These are phyloP conservation scores for Chenopodium quinoa DNA, from an alignment of 148 eudicot species.

Conservation along the genomic window DNA sequence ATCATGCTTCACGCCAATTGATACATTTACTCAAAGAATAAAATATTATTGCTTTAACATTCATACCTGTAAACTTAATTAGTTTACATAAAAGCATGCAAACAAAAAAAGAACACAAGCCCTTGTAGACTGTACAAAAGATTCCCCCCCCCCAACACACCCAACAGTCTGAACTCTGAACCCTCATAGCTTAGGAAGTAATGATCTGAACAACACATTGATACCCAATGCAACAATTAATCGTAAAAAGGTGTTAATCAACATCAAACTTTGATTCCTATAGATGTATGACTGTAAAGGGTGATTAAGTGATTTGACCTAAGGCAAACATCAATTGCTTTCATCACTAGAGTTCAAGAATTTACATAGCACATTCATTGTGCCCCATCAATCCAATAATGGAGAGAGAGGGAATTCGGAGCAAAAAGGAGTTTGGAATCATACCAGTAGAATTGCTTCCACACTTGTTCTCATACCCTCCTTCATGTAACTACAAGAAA, in stretches of 20 bases:
- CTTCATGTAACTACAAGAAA: slow-evolving; percentile 44
- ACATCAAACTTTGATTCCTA: not conserved
- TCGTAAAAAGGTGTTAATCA: not conserved
- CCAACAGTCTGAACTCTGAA: too few relatives aligned
- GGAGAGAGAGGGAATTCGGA: not conserved
- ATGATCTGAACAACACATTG: not conserved
- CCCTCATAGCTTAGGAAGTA: not conserved
- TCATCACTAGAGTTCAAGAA: not conserved
- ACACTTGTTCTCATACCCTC: slow-evolving; percentile 76
- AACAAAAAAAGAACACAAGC: not conserved
- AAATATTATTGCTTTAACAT: too few relatives aligned
- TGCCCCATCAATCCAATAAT: too few relatives aligned
- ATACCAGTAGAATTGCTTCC: slow-evolving; percentile 68
- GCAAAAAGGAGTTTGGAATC: not conserved
- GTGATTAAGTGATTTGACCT: too few relatives aligned
- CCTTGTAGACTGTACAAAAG: not conserved
- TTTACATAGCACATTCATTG: not conserved
- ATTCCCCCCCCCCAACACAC: not conserved
- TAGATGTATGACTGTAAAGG: not conserved
- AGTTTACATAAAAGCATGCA: too few relatives aligned
- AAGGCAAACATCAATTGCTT: not conserved
- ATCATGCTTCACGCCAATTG: too few relatives aligned
- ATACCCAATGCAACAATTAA: not conserved
- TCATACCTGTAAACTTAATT: too few relatives aligned
- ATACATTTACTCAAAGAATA: too few relatives aligned